These are phyloP conservation scores for Baeospora myosura DNA, from an alignment of 1,284 basidiomycete genomes.

Conservation along the genomic window DNA sequence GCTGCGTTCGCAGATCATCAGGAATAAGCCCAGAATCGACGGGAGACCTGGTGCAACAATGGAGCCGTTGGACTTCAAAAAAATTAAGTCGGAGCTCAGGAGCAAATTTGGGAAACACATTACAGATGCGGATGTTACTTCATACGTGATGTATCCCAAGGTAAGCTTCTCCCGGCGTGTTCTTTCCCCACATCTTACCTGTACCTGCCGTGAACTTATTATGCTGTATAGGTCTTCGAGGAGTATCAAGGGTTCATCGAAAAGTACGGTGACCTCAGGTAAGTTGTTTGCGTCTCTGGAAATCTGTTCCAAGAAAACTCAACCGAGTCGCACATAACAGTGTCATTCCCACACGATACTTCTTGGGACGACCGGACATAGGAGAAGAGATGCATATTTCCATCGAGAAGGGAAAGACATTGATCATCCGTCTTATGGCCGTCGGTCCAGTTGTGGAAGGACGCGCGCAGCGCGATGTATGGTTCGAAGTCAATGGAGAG, in stretches of 20 bases:
- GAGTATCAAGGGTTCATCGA: constrained; percentile 93
- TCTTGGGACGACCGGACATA: constrained; percentile 86
- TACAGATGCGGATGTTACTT: constrained; percentile 87
- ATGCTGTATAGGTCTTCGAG: constrained; percentile 75
- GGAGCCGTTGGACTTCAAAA: constrained; percentile 89
- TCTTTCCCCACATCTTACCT: too few species aligned
- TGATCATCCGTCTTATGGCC: constrained; percentile 95
- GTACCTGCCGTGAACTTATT: constrained; percentile 7
- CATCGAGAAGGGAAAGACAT: constrained; percentile 95
- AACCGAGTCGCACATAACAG: constrained; percentile 31
- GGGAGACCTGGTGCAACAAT: constrained; percentile 86
- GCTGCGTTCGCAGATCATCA: constrained; percentile 85
- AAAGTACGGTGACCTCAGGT: constrained; percentile 94
- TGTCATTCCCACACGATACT: constrained; percentile 93
- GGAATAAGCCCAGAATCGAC: constrained; percentile 91
- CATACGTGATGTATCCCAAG: constrained; percentile 96
- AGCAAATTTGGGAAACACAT: constrained; percentile 95
- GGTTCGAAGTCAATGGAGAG: constrained; percentile 98
- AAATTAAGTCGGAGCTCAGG: constrained; percentile 88
- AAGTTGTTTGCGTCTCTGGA: too few species aligned
- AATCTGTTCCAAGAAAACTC: constrained; percentile 8
- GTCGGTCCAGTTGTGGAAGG: constrained; percentile 89
- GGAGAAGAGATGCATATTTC: constrained; percentile 96
- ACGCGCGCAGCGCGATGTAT: constrained; percentile 90
- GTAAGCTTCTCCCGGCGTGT: too few species aligned